Percentiles rank a stretch among this genome's conserved stretches.
These are phyloP conservation scores for Trypanosoma boissoni DNA, from an alignment of 208 protist genomes.

Conservation along the genomic window DNA sequence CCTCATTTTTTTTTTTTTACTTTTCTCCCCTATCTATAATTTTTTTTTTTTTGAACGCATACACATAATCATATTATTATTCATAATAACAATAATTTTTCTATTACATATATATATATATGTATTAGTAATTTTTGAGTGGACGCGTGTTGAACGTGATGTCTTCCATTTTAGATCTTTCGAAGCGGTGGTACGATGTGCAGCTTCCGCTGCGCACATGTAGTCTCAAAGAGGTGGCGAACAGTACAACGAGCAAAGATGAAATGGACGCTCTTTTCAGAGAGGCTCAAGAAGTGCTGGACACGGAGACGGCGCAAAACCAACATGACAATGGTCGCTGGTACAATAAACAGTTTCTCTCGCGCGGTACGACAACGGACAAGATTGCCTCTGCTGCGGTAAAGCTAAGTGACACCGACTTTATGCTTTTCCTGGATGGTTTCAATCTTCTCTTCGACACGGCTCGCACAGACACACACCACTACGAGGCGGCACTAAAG, in stretches of 20 bases:
- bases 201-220: slow-evolving; percentile 67
- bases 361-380: slow-evolving; percentile 83
- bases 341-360: slow-evolving; percentile 88
- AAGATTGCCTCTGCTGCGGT: slow-evolving; percentile 86
- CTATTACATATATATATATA: slow-evolving; percentile 5
- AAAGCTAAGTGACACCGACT: slow-evolving; percentile 88
- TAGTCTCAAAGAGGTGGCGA: slow-evolving; percentile 88
- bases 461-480: slow-evolving; percentile 84
- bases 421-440: slow-evolving; percentile 90
- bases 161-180: slow-evolving; percentile 50
- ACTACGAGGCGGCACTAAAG: slow-evolving; percentile 90
- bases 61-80: too few species aligned
- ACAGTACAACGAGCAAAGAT: slow-evolving; percentile 61
- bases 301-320: slow-evolving; percentile 48
- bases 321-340: slow-evolving; percentile 76
- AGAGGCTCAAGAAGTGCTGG: slow-evolving; percentile 76
- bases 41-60: too few species aligned
- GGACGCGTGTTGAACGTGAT: too few species aligned
- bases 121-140: too few species aligned
- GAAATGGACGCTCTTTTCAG: slow-evolving; percentile 79
- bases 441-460: slow-evolving; percentile 90
- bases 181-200: slow-evolving; percentile 79
- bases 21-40: too few species aligned
- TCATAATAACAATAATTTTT: too few species aligned
- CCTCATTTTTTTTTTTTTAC: too few species aligned